Base-by-base conservation (phyloP, 352 stramenopile species). In the Saprolegnia diclina region DNA sequence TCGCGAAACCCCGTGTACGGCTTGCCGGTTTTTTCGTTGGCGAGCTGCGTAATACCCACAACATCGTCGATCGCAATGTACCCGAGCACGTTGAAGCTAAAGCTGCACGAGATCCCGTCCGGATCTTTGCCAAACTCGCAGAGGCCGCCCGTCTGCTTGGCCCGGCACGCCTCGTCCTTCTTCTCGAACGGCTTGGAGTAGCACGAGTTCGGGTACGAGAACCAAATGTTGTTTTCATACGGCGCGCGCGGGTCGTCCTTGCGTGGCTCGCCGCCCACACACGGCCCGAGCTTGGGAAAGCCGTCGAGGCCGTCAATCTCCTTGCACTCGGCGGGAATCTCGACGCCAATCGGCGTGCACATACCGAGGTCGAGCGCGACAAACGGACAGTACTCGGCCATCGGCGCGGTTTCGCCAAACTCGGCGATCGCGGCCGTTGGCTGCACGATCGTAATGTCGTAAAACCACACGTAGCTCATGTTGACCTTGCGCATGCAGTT, bases 381-480 rank as follows among this genome's bases (percentile, higher is more conserved):
- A 40, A 85, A 88, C 5, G 77, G 72, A 10, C 78, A 74, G 63
- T 88, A 88, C 72, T 90, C 82, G 10, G 64, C 11, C 59, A 62
- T 62, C 69, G 78, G 72, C 44, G 75, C 70, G 57, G 67, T 74
- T 44, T 69, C 56, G 44, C 74, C 71, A 63, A 87, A 88, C 61
- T 83, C 77, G 50, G 77, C 76, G 40, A 90, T 71, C 45, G 77
- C 66, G 38, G 70, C 67, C 14, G 73, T 83, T 0, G 81, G 80
- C 70, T 89, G 81, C n/a, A 83, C 79, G 40, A 91, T 78, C 32
- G 63, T 80, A 53, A 88, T 79, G 70, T 89, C 74, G 73, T 90
- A 89, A 63, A 91, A 88, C n/a, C 79, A 76, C 0, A 91, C 56
- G 72, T 88, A 86, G 63, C 81, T 72, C 79, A 90, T 87, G 55